Evolutionary conservation across 345 rosid species (phyloP).

Genomic region (Lepidium aucheri): DNA sequence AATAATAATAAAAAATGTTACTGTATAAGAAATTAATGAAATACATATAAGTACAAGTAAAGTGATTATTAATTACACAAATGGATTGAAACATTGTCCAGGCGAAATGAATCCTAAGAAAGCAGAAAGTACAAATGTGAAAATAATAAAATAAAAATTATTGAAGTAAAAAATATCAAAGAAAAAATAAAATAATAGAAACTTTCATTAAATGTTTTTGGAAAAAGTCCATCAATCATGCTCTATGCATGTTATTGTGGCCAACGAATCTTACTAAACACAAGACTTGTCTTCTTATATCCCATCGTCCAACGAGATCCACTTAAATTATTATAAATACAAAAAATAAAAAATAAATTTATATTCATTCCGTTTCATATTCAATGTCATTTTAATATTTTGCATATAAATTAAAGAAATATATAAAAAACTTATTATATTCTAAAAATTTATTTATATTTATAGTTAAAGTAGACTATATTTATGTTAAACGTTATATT

Average conservation of each 20-base stretch:
- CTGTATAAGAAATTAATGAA: background rate
- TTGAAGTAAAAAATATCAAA: background rate
- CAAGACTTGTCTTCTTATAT: conserved; percentile 15
- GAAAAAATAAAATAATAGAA: background rate
- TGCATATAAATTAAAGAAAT: too few relatives aligned
- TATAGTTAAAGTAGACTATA: too few relatives aligned
- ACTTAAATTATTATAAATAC: conserved; percentile 13
- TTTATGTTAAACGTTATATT: too few relatives aligned
- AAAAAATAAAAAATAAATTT: background rate
- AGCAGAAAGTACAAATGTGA: conserved; percentile 15
- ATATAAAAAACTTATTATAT: too few relatives aligned
- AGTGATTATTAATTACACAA: background rate
- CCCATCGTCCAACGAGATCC: conserved; percentile 22
- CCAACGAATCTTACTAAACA: conserved; percentile 28
- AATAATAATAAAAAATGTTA: background rate
- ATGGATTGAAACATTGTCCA: conserved; percentile 26
- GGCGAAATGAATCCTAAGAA: conserved; percentile 24
- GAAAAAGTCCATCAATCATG: conserved; percentile 26
- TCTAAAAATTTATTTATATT: too few relatives aligned
- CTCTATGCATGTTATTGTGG: conserved; percentile 27
- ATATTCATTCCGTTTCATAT: too few relatives aligned
- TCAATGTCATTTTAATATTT: too few relatives aligned
- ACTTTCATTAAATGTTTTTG: background rate
- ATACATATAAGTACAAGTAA: conserved; percentile 7
- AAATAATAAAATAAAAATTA: background rate